Conservation (phyloP, 2,329 filamentous ascomycete species). For the Diaporthe humulicola region DNA sequence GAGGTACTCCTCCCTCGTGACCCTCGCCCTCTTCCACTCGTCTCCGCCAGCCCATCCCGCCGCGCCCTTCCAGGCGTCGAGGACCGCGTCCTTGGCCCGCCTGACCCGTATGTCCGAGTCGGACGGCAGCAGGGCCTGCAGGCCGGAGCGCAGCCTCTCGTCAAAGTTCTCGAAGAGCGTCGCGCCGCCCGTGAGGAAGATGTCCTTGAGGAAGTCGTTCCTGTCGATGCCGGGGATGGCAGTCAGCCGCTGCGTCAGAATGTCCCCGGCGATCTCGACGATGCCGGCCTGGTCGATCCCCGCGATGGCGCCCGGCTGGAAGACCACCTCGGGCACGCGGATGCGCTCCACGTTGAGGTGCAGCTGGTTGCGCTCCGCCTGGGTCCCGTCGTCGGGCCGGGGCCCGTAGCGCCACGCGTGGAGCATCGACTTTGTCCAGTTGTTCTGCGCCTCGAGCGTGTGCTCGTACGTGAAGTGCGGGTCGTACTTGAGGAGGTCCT, state of each 20-base stretch:
- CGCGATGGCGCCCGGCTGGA: conserved; percentile 87
- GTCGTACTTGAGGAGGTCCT: conserved; percentile 88
- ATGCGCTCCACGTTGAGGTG: conserved; percentile 98
- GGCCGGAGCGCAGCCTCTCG: conserved; percentile 79
- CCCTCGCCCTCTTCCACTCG: conserved; percentile 72
- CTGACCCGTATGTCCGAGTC: conserved; percentile 78
- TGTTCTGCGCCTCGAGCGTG: conserved; percentile 90
- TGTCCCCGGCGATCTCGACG: conserved; percentile 91
- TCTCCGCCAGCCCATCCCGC: conserved; percentile 82
- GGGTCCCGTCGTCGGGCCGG: conserved; percentile 83
- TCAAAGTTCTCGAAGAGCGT: conserved; percentile 90
- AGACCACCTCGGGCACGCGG: conserved; percentile 91
- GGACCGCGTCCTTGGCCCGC: conserved; percentile 78
- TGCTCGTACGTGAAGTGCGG: conserved; percentile 91
- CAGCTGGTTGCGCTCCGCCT: conserved; percentile 85
- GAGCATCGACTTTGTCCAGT: conserved; percentile 93
- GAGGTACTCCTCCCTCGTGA: conserved; percentile 85
- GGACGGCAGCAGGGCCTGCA: conserved; percentile 79
- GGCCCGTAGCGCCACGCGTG: conserved; percentile 93
- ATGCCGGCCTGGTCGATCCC: conserved; percentile 94
- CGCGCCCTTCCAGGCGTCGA: conserved; percentile 95
- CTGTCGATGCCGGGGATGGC: conserved; percentile 64
- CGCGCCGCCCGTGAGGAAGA: conserved; percentile 96
- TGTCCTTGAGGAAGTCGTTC: conserved; percentile 81
- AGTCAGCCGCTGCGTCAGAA: conserved; percentile 84